A percentile compares a stretch with the other conserved stretches of the same genome.
Evolutionary conservation across 768 basidiomycete genomes (phyloP).

Genomic region (Tricholoma bakamatsutake): DNA sequence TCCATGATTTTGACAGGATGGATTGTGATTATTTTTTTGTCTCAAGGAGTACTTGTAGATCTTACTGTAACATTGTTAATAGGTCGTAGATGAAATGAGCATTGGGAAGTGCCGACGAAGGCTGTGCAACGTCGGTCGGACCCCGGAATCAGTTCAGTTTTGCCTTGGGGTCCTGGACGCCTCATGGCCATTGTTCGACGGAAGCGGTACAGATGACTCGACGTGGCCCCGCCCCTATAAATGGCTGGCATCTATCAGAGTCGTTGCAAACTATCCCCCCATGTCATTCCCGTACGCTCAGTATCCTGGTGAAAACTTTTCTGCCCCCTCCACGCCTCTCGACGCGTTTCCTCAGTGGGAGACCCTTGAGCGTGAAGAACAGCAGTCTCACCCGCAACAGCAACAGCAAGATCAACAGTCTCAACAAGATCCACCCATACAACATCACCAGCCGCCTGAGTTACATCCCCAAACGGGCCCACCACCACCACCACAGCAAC

Average conservation of each 20-base stretch:
- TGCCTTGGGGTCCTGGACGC: conserved; percentile 20
- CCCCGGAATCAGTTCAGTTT: conserved; percentile 16
- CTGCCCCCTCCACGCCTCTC: conserved; percentile 43
- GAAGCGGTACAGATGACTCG: conserved; percentile 27
- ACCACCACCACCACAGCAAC: conserved; percentile 20
- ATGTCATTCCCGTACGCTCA: conserved; percentile 47
- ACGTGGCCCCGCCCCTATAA: conserved; percentile 29
- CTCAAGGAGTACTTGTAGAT: not conserved
- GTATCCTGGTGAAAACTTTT: conserved; percentile 40
- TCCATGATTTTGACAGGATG: conserved; percentile 2
- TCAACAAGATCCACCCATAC: conserved; percentile 18
- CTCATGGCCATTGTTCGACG: conserved; percentile 32
- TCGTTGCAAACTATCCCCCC: conserved; percentile 16
- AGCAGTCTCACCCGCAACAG: conserved; percentile 28
- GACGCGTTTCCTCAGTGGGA: conserved; percentile 35
- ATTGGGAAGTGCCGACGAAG: conserved; percentile 22
- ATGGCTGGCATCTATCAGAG: conserved; percentile 9
- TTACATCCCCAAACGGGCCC: conserved; percentile 21
- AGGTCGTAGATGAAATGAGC: not conserved
- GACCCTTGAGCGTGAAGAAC: conserved; percentile 36
- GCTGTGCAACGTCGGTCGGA: conserved; percentile 21
- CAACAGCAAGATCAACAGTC: conserved; percentile 32
- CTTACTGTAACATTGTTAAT: not conserved
- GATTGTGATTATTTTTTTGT: not conserved
- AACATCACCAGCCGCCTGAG: conserved; percentile 19